Conservation (phyloP, 495 filamentous ascomycete species). For the Saxophila tyrrhenica region DNA sequence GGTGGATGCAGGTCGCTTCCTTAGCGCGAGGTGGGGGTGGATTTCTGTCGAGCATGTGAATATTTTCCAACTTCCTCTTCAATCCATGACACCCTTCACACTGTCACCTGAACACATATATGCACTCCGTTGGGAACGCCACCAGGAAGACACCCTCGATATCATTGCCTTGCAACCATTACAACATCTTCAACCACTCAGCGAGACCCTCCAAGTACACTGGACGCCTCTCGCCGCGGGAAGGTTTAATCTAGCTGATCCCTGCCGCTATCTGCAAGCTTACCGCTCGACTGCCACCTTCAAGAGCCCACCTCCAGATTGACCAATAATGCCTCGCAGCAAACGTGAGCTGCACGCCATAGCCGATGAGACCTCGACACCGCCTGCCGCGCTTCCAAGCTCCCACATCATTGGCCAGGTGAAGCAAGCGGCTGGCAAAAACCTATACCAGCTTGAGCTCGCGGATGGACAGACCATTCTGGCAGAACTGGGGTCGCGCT, state of each 20-base stretch:
- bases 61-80: not conserved
- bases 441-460: conserved; percentile 63
- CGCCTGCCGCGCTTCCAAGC: conserved; percentile 52
- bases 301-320: not conserved
- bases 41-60: not conserved
- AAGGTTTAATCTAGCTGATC: not conserved
- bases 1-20: not conserved
- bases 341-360: conserved; percentile 64
- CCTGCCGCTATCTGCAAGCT: not conserved
- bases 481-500: conserved; percentile 67
- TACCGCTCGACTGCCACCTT: not conserved
- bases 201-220: not conserved
- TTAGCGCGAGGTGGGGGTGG: not conserved
- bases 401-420: conserved; percentile 63
- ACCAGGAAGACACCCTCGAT: too few relatives aligned
- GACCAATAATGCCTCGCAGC: conserved; percentile 44
- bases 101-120: too few relatives aligned
- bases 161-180: not conserved
- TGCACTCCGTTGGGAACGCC: too few relatives aligned
- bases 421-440: conserved; percentile 75
- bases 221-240: too few relatives aligned
- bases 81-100: too few relatives aligned
- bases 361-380: conserved; percentile 61
- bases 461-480: conserved; percentile 48
- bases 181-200: not conserved